Base-by-base conservation (phyloP, 1,284 basidiomycete species). In the Leccinum subatratum region DNA sequence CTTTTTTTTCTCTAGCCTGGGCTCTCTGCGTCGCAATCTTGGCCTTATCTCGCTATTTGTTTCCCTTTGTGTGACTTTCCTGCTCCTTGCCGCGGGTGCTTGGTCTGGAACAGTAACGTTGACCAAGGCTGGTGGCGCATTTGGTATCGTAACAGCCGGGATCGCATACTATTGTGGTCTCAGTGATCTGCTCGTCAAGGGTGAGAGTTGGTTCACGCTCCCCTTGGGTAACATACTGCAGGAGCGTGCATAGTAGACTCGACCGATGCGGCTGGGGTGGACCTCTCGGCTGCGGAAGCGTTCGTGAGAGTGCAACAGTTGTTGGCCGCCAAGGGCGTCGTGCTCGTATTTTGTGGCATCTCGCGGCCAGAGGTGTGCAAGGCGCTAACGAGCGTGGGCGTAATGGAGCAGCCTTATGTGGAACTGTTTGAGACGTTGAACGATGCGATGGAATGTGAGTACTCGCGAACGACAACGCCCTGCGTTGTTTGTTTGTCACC, bases 241-340 rank as follows among this genome's bases (percentile, higher is more conserved):
- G 60, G 63, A 30, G 28, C 59, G 59, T 14, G 56, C 6, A 8
- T 61, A 72, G 39, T 71, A 66, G 66, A 30, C 20, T 34, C 14
- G 5, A 22, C 6, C n/a, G 20, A 20, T 6, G 95, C 96, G 1
- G 88, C 86, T 22, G 95, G 95, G 0, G 89, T 98, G 32, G 96
- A 99, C 78, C 92, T 98, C 83, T 96, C 93, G 0, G 89, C 95
- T 0, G 94, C 96, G 2, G 96, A 99, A 75, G 95, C 95, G 0
- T 95, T 98, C 72, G 91, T 98, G 61, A 86, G 96, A 25, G 86
- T 98, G 28, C 95, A 97, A 73, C 84, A 96, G 11, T 75, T 98
- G 18, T 81, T 98, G 30, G 81, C 86, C 12, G 86, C 87, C 12
- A 93, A 92, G 73, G 84, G 84, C 14, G 91, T 98, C 57, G 85